Conservation (phyloP, 2,329 filamentous ascomycete species). For the Colletotrichum scovillei region DNA sequence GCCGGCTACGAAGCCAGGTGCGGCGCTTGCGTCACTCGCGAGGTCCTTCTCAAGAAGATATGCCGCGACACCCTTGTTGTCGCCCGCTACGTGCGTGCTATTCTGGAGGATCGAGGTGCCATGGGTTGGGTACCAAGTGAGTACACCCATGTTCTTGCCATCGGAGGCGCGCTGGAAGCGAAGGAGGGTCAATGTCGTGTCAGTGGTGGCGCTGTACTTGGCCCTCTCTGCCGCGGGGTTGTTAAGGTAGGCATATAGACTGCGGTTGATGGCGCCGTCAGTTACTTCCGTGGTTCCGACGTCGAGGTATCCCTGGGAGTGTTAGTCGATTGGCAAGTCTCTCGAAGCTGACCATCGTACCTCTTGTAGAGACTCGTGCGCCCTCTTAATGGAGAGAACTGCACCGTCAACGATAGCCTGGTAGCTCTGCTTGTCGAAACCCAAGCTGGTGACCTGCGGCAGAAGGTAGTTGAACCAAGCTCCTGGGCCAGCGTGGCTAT, state of each 20-base stretch:
- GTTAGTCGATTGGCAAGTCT: slow-evolving; percentile 9
- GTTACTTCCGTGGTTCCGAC: slow-evolving; percentile 76
- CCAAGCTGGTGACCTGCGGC: slow-evolving; percentile 88
- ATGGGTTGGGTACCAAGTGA: slow-evolving; percentile 94
- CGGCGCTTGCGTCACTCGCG: slow-evolving; percentile 62
- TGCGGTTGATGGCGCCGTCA: slow-evolving; percentile 89
- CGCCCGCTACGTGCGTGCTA: slow-evolving; percentile 91
- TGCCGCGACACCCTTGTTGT: slow-evolving; percentile 95
- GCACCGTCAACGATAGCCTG: slow-evolving; percentile 89
- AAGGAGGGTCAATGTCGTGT: slow-evolving; percentile 77
- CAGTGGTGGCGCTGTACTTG: slow-evolving; percentile 67
- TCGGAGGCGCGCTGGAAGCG: slow-evolving; percentile 81
- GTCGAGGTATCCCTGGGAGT: slow-evolving; percentile 71
- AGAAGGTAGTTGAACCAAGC: slow-evolving; percentile 96
- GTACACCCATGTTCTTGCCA: slow-evolving; percentile 79
- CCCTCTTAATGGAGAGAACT: slow-evolving; percentile 82
- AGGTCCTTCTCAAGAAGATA: slow-evolving; percentile 83
- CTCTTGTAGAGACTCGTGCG: slow-evolving; percentile 77
- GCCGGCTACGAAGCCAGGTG: slow-evolving; percentile 82
- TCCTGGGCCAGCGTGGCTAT: slow-evolving; percentile 91
- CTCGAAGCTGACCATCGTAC: slow-evolving; percentile 39
- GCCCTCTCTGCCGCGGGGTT: slow-evolving; percentile 83
- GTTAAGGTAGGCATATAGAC: slow-evolving; percentile 86
- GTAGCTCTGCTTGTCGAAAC: slow-evolving; percentile 89
- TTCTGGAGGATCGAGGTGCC: slow-evolving; percentile 92